These are phyloP conservation scores for Mollisia scopiformis DNA, from an alignment of 2,329 filamentous ascomycete species.

Conservation along the genomic window DNA sequence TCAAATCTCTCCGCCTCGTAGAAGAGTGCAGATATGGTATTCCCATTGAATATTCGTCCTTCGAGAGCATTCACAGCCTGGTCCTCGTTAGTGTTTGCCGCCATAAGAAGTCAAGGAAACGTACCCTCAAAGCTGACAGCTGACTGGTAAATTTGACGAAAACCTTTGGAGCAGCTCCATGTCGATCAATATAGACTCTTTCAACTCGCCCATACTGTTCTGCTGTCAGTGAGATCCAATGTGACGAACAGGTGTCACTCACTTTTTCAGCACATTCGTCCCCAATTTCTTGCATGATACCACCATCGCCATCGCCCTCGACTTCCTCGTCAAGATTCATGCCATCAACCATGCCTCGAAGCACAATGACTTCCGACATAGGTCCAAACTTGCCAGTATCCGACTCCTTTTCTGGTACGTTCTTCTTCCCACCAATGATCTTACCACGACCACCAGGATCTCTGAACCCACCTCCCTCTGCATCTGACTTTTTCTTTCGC, in stretches of 20 bases:
- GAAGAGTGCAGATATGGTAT: conserved; percentile 79
- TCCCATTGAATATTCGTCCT: conserved; percentile 86
- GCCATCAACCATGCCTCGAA: conserved; percentile 84
- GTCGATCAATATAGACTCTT: conserved; percentile 73
- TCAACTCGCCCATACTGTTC: conserved; percentile 80
- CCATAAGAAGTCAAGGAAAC: conserved; percentile 37
- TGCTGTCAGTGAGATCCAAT: conserved; percentile 4
- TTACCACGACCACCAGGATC: conserved; percentile 69
- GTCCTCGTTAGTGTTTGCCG: conserved; percentile 23
- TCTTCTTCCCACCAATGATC: conserved; percentile 77
- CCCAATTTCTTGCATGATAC: conserved; percentile 90
- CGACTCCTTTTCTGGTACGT: conserved; percentile 40
- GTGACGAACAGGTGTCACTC: conserved; percentile 18
- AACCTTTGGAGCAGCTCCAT: conserved; percentile 63
- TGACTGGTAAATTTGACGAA: conserved; percentile 93
- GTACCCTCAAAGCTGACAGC: conserved; percentile 80
- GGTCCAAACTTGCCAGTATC: conserved; percentile 63
- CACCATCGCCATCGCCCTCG: conserved; percentile 58
- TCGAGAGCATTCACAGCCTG: conserved; percentile 89
- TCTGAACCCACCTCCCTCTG: conserved; percentile 78
- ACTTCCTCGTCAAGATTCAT: conserved; percentile 83
- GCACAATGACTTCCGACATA: conserved; percentile 81
- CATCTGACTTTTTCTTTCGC: conserved; percentile 76
- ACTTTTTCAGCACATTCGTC: conserved; percentile 87
- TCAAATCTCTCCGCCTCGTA: conserved; percentile 86